Evolutionary conservation across 2,329 filamentous ascomycete species (phyloP).

Genomic region (Magnaporthales sp.): DNA sequence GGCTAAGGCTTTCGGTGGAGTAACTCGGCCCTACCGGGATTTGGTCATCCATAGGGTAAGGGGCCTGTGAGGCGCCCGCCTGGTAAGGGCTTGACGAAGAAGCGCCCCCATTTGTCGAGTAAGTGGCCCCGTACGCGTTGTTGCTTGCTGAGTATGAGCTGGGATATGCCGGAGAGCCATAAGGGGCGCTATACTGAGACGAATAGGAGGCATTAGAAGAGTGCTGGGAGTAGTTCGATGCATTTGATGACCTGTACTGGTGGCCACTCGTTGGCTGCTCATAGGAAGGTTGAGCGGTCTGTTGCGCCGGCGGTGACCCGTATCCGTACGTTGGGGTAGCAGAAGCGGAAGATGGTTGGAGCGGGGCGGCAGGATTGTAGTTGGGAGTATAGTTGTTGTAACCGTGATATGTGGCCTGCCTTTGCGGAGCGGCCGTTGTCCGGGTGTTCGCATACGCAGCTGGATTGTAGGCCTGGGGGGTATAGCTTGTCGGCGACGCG

Average conservation of each 20-base stretch:
- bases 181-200: conserved; percentile 6
- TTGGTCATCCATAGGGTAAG: conserved; percentile 43
- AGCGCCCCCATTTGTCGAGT: conserved; percentile 6
- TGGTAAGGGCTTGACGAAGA: conserved; percentile 23
- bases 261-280: conserved; percentile 6
- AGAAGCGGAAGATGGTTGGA: conserved; percentile 22
- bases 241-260: conserved; percentile 14
- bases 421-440: conserved; percentile 29
- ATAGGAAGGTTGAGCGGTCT: conserved; percentile 7
- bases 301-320: conserved; percentile 6
- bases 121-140: conserved; percentile 6
- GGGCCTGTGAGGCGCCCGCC: conserved; percentile 28
- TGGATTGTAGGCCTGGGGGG: conserved; percentile 48
- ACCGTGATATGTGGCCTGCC: conserved; percentile 41
- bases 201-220: neutral
- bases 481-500: conserved; percentile 33
- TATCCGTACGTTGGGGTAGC: conserved; percentile 22
- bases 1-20: conserved; percentile 31
- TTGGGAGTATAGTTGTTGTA: conserved; percentile 33
- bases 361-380: conserved; percentile 26
- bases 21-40: conserved; percentile 46
- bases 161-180: conserved; percentile 18
- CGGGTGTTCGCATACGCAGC: conserved; percentile 45
- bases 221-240: neutral
- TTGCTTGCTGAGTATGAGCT: conserved; percentile 14